Evolutionary conservation across 2,329 filamentous ascomycete genomes (phyloP).

Genomic region (Macrophomina pseudophaseolina): DNA sequence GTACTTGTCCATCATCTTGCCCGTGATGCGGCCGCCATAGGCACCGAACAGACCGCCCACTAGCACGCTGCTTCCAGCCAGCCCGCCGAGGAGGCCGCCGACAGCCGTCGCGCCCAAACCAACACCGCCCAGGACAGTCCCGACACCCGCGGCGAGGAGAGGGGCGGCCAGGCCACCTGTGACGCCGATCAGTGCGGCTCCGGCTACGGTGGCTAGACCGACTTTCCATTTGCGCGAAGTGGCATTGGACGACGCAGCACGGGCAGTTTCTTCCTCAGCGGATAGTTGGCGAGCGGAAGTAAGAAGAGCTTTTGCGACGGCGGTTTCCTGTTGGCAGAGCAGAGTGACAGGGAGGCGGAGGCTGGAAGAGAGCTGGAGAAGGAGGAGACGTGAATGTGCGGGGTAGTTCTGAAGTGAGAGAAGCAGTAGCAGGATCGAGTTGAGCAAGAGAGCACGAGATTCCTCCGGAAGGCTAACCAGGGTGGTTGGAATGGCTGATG

Average conservation of each 20-base stretch:
- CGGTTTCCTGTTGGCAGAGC: constrained; percentile 73
- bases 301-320: constrained; percentile 75
- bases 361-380: constrained; percentile 73
- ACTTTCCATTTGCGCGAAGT: constrained; percentile 77
- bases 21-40: constrained; percentile 83
- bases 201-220: constrained; percentile 83
- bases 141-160: constrained; percentile 78
- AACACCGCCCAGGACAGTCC: constrained; percentile 76
- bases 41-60: constrained; percentile 89
- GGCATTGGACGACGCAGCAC: constrained; percentile 70
- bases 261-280: constrained; percentile 76
- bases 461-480: constrained; percentile 64
- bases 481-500: constrained; percentile 47
- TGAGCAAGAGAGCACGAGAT: constrained; percentile 70
- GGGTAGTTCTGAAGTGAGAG: constrained; percentile 79
- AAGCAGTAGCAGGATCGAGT: constrained; percentile 73
- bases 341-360: constrained; percentile 69
- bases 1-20: constrained; percentile 88
- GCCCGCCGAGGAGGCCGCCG: constrained; percentile 76
- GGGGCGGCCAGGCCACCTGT: constrained; percentile 81
- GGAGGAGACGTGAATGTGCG: constrained; percentile 72
- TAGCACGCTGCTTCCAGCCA: constrained; percentile 78
- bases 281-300: constrained; percentile 73
- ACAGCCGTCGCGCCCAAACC: constrained; percentile 76
- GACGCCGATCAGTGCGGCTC: constrained; percentile 82